Evolutionary conservation across 2,329 filamentous ascomycete species (phyloP).

Genomic region (Passalora sequoiae): DNA sequence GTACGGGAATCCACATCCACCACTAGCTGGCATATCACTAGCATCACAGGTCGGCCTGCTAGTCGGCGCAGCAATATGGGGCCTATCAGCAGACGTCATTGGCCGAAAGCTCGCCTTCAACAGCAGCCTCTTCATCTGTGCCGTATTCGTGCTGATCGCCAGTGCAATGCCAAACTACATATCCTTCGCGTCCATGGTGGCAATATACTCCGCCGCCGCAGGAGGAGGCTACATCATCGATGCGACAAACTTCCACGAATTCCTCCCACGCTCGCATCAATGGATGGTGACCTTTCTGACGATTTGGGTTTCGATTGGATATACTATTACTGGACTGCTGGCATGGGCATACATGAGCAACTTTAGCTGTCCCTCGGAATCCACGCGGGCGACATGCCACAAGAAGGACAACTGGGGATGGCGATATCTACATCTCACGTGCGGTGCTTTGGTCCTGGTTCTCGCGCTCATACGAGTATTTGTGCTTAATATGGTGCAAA

Average conservation of each 20-base stretch:
- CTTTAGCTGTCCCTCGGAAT: constrained; percentile 6
- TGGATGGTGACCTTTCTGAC: constrained; percentile 28
- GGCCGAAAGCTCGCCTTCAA: constrained; percentile 23
- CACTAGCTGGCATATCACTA: constrained; percentile 34
- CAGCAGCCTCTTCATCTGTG: constrained; percentile 23
- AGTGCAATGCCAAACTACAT: constrained; percentile 26
- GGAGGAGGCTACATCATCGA: constrained; percentile 30
- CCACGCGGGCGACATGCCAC: constrained; percentile 6
- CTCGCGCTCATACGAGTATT: constrained; percentile 20
- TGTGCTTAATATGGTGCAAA: constrained; percentile 24
- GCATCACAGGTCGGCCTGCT: constrained; percentile 42
- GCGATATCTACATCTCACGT: constrained; percentile 26
- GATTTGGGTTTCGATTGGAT: constrained; percentile 26
- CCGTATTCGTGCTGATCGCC: constrained; percentile 26
- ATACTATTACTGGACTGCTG: constrained; percentile 24
- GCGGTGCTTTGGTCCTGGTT: constrained; percentile 21
- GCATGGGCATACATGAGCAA: constrained; percentile 40
- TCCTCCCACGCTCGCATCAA: constrained; percentile 20
- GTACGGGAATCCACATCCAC: constrained; percentile 20
- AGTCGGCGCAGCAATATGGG: constrained; percentile 35
- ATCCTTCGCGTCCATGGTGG: constrained; percentile 22
- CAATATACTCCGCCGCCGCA: constrained; percentile 26
- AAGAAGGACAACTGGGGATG: constrained; percentile 25
- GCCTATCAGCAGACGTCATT: constrained; percentile 18
- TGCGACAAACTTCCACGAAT: constrained; percentile 28